Conservation (phyloP, 179 eudicot species). For the Spinacia oleracea region DNA sequence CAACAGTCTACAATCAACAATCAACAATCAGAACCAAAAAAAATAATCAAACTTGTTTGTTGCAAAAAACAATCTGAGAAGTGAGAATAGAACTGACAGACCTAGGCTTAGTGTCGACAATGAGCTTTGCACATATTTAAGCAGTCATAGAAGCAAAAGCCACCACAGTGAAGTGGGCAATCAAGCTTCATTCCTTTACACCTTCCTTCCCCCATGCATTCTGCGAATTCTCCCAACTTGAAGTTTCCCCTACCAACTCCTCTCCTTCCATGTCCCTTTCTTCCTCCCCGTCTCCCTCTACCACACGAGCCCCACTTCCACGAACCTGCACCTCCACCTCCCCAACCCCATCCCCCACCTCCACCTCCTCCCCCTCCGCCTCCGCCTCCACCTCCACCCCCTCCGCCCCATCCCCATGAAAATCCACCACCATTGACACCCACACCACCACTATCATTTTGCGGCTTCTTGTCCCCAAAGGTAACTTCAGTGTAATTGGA, state of each 20-base stretch:
- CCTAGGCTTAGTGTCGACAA: constrained; percentile 27
- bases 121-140: constrained; percentile 51
- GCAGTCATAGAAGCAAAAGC: constrained; percentile 53
- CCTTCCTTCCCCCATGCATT: constrained; percentile 44
- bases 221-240: constrained; percentile 47
- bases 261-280: constrained; percentile 10
- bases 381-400: constrained; percentile 26
- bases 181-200: constrained; percentile 43
- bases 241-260: constrained; percentile 24
- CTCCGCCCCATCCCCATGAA: constrained; percentile 28
- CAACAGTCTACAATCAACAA: neutral
- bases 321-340: constrained; percentile 33
- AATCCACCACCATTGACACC: constrained; percentile 20
- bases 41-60: neutral
- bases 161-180: constrained; percentile 58
- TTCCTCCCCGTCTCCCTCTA: constrained; percentile 23
- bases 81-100: neutral
- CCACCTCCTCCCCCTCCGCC: constrained; percentile 26
- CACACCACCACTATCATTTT: neutral
- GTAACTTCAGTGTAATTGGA: constrained; percentile 14
- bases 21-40: neutral
- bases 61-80: neutral
- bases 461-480: constrained; percentile 14
- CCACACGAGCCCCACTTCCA: constrained; percentile 32
- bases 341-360: constrained; percentile 31